Percentiles rank a stretch among this genome's conserved stretches.
These are phyloP conservation scores for Asterionellopsis glacialis DNA, from an alignment of 108 stramenopile genomes.

Conservation along the genomic window DNA sequence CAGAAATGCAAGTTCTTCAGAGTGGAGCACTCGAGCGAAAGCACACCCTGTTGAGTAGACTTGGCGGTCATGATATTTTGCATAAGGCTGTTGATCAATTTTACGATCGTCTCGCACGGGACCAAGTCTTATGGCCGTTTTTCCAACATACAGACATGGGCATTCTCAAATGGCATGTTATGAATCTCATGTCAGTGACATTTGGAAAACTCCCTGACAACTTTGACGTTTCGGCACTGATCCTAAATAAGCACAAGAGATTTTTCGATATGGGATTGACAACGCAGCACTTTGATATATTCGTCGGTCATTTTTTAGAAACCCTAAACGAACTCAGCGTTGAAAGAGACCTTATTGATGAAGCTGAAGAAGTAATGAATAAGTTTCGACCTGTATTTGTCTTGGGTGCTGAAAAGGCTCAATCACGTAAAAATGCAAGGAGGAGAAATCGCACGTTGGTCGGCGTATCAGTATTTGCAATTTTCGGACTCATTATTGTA, in stretches of 20 bases:
- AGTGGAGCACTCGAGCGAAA: constrained; percentile 23
- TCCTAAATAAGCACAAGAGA: constrained; percentile 9
- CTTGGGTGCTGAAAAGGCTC: constrained; percentile 26
- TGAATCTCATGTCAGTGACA: constrained; percentile 14
- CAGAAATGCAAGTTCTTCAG: constrained; percentile 16
- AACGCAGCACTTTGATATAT: constrained; percentile 22
- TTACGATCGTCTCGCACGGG: constrained; percentile 31
- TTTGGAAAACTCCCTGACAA: constrained; percentile 13
- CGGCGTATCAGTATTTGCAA: too few species aligned
- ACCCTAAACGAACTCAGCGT: constrained; percentile 29
- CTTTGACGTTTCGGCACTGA: constrained; percentile 10
- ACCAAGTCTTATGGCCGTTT: constrained; percentile 20
- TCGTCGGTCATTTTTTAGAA: constrained; percentile 18
- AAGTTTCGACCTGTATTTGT: constrained; percentile 20
- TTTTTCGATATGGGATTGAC: constrained; percentile 16
- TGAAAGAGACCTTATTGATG: constrained; percentile 15
- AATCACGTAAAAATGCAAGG: constrained; percentile 4
- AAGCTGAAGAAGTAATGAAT: constrained; percentile 15
- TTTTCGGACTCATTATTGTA: too few species aligned
- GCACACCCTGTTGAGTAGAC: constrained; percentile 25
- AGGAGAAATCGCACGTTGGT: not conserved
- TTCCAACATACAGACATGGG: constrained; percentile 18
- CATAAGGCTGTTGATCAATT: constrained; percentile 27
- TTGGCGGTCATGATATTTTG: constrained; percentile 26
- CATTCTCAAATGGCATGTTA: constrained; percentile 10